A percentile compares a stretch with the other conserved stretches of the same genome.
Evolutionary conservation across 2,329 filamentous ascomycete species (phyloP).

Genomic region (Hypoxylon sp.): DNA sequence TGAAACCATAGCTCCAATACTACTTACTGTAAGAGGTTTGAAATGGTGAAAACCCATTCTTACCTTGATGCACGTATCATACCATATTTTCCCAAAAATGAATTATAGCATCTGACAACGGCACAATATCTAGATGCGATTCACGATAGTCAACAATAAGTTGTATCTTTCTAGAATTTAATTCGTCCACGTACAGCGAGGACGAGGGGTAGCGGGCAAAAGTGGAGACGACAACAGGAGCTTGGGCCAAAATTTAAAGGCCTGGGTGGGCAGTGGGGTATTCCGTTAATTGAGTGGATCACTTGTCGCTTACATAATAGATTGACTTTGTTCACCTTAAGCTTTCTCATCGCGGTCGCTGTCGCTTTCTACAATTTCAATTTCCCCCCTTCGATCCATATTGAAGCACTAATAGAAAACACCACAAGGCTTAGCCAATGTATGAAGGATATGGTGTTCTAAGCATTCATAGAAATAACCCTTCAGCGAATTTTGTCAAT

Average conservation of each 20-base stretch:
- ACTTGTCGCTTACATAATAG: constrained; percentile 23
- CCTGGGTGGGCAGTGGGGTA: constrained; percentile 21
- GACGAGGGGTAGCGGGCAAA: background rate
- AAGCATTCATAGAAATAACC: no score
- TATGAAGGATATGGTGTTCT: no score
- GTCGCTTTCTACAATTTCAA: background rate
- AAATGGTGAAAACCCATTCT: background rate
- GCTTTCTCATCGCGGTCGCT: no score
- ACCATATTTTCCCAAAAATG: background rate
- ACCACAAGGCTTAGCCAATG: no score
- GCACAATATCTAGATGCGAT: constrained; percentile 11
- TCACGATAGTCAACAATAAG: constrained; percentile 2
- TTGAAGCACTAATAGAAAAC: no score
- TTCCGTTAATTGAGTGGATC: no score
- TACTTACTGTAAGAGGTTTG: constrained; percentile 4
- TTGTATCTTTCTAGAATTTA: constrained; percentile 8
- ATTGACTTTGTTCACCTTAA: no score
- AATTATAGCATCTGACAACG: background rate
- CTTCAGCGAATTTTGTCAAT: no score
- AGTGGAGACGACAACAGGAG: constrained; percentile 17
- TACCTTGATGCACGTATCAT: constrained; percentile 7
- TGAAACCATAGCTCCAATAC: constrained; percentile 19
- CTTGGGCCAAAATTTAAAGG: constrained; percentile 24
- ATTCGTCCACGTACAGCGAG: no score
- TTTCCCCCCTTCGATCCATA: background rate